Evolutionary conservation across 768 basidiomycete species (phyloP).

Genomic region (Termitomyces sp.): DNA sequence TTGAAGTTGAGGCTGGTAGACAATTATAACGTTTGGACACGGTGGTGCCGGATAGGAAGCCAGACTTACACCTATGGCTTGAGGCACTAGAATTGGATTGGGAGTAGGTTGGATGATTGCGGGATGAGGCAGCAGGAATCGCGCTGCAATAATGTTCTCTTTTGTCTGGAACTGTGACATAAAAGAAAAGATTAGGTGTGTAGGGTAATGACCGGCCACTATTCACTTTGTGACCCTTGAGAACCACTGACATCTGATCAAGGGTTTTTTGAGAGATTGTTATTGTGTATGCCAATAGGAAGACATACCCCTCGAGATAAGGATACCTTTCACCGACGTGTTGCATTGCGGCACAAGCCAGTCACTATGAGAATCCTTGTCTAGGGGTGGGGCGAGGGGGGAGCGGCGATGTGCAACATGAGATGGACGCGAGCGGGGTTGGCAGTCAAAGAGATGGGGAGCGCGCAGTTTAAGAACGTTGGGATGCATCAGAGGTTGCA

Average conservation of each 20-base stretch:
- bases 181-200: neutral
- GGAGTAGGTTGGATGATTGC: neutral
- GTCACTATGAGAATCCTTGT: neutral
- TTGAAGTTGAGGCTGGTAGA: neutral
- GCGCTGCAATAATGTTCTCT: neutral
- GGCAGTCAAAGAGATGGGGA: neutral
- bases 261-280: neutral
- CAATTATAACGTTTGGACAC: no score
- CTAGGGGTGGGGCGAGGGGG: neutral
- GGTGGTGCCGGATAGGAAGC: no score
- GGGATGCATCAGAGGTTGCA: neutral
- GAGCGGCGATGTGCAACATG: neutral
- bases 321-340: no score
- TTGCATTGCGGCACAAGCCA: neutral
- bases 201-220: neutral
- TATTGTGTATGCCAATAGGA: neutral
- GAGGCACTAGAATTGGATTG: neutral
- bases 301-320: neutral
- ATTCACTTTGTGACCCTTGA: neutral
- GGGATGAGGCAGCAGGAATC: neutral
- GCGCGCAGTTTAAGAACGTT: neutral
- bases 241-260: neutral
- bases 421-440: neutral
- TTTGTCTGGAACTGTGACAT: no score
- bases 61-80: no score